These are phyloP conservation scores for Tetrahymena elliotti DNA, from an alignment of 73 alveolate species.

Conservation along the genomic window DNA sequence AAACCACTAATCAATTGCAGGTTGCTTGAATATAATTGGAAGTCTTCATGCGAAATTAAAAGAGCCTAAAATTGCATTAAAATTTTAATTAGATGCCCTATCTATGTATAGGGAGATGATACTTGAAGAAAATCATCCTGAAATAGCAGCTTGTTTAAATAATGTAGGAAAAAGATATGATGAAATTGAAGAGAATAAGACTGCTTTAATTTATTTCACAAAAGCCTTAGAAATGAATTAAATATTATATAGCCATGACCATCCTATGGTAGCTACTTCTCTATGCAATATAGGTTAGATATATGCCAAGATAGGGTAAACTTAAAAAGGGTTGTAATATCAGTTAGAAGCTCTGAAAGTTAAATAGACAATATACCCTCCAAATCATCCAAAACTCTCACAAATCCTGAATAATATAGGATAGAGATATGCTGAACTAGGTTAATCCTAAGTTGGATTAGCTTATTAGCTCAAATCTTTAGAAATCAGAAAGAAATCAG, in stretches of 20 bases:
- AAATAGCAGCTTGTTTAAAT: neutral
- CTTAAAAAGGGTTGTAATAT: neutral
- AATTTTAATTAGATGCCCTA: neutral
- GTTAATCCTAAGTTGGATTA: neutral
- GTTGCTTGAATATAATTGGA: neutral
- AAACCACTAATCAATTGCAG: neutral
- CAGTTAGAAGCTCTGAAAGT: neutral
- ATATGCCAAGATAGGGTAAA: neutral
- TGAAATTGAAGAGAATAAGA: neutral
- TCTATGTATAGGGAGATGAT: neutral
- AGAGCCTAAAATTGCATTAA: neutral
- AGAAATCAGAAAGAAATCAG: neutral
- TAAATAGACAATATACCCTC: neutral
- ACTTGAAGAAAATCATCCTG: neutral
- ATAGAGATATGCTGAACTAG: neutral
- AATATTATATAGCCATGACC: neutral
- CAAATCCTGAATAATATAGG: neutral
- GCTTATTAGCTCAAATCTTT: neutral
- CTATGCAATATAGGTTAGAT: neutral
- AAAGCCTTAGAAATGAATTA: neutral
- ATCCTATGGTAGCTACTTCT: neutral
- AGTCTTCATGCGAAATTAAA: neutral
- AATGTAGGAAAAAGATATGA: neutral
- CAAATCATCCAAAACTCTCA: neutral
- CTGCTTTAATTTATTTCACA: neutral